Evolutionary conservation across 306 rosid genomes (phyloP).

Genomic region (Pterocarpus santalinus): DNA sequence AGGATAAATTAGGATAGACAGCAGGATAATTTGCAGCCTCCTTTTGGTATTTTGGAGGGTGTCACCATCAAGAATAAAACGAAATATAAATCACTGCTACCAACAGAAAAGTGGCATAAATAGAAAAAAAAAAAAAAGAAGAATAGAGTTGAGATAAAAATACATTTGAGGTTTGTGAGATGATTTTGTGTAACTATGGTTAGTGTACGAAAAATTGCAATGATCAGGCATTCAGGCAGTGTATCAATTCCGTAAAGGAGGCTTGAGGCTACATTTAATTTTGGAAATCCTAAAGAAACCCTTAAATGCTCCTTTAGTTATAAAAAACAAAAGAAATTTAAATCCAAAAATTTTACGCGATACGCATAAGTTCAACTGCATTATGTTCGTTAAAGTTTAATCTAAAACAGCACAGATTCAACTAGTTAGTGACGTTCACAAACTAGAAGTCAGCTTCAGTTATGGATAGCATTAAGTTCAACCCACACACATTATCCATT

Average conservation of each 20-base stretch:
- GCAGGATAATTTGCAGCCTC: background rate
- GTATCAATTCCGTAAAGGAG: background rate
- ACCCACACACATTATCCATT: background rate
- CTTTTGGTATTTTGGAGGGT: conserved; percentile 3
- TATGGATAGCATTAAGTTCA: background rate
- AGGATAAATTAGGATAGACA: background rate
- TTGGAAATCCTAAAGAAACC: background rate
- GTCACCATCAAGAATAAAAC: conserved; percentile 19
- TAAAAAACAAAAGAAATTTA: background rate
- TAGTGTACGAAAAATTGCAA: background rate
- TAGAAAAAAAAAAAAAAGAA: too few species aligned
- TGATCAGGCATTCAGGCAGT: background rate
- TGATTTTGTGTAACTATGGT: background rate
- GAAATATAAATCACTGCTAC: background rate
- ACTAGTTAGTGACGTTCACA: background rate
- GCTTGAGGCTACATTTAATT: background rate
- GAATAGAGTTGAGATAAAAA: background rate
- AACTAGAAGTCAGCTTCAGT: background rate
- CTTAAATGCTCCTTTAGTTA: background rate
- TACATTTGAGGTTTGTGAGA: too few species aligned
- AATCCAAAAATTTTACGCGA: background rate
- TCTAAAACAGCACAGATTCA: background rate
- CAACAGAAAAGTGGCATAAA: too few species aligned
- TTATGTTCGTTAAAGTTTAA: background rate
- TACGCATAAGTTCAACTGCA: background rate